Evolutionary conservation across 306 rosid genomes (phyloP), one percentile per base, ranked within the genome.

Genomic region (Fragaria iinumae): DNA sequence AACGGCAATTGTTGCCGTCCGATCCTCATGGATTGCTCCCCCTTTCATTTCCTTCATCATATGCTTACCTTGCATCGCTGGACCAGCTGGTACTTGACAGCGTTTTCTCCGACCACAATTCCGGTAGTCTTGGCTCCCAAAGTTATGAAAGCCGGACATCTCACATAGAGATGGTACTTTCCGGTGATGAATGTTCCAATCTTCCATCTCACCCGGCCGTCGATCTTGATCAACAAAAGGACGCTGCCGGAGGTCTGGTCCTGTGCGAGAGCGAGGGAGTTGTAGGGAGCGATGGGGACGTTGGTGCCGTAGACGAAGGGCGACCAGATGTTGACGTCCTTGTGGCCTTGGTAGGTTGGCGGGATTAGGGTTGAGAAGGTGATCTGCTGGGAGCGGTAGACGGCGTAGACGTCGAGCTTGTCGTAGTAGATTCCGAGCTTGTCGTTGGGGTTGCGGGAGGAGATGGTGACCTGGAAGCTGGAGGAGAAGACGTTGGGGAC

Each of bases 361-460:
- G 90, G 98, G 59, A 96, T 88, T 60, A 79, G 8, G 2, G 97
- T 91, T 0, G 90, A 87, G 86, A 80, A 81, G 2, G 99, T 91
- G 67, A 96, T 67, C 67, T 96, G 98, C 65, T 96, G 98, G 84
- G 72, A 77, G 34, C 75, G 93, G 86, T 91, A 93, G 20, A 25
- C 79, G 11, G 87, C 84, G 78, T 86, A 96, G 60, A 88, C 85
- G 80, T 81, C 86, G 79, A 96, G 97, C 21, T 76, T 88, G 80
- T 96, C 98, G 83, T 96, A 96, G 91, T 87, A 93, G 77, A 96
- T 39, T 2, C 99, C 99, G 85, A 96, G 81, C 80, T 76, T 86
- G 56, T 84, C 90, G 83, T 93, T 96, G 0, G 98, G 96, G 83
- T 96, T 96, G 27, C 98, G 92, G 3, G 98, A 86, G 18, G 84